Conservation (phyloP, 164 flowering plant species). For the Paratinospora sagittata region DNA sequence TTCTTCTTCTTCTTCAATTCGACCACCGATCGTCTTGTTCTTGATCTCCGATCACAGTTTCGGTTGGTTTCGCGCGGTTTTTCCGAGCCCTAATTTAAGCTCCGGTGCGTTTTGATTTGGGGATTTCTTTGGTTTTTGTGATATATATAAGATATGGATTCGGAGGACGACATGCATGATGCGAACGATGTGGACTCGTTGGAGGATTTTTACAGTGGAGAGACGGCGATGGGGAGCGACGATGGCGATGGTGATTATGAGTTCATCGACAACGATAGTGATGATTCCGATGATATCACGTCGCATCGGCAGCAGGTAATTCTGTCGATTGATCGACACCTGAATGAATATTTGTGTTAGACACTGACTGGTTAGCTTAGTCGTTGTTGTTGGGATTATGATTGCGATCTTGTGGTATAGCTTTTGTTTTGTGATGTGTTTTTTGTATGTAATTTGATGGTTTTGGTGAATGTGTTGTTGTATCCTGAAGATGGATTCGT, state of each 20-base stretch:
- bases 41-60: not conserved
- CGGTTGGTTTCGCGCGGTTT: not conserved
- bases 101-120: not conserved
- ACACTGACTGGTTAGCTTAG: not conserved
- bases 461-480: not conserved
- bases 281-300: slow-evolving; percentile 23
- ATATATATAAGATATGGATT: slow-evolving; percentile 25
- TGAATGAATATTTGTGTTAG: not conserved
- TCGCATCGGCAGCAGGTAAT: slow-evolving; percentile 24
- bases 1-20: not conserved
- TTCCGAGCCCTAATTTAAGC: slow-evolving; percentile 9
- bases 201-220: slow-evolving; percentile 44
- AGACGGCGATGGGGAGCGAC: slow-evolving; percentile 26
- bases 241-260: slow-evolving; percentile 26
- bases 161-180: slow-evolving; percentile 55
- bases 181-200: slow-evolving; percentile 47
- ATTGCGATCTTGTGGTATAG: not conserved
- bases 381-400: not conserved
- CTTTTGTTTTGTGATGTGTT: not conserved
- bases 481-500: too few relatives aligned
- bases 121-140: not conserved
- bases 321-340: not conserved
- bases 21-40: not conserved
- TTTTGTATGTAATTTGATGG: not conserved
- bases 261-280: slow-evolving; percentile 23